Base-by-base conservation (phyloP, 768 basidiomycete genomes). In the Trametes cinnabarina region DNA sequence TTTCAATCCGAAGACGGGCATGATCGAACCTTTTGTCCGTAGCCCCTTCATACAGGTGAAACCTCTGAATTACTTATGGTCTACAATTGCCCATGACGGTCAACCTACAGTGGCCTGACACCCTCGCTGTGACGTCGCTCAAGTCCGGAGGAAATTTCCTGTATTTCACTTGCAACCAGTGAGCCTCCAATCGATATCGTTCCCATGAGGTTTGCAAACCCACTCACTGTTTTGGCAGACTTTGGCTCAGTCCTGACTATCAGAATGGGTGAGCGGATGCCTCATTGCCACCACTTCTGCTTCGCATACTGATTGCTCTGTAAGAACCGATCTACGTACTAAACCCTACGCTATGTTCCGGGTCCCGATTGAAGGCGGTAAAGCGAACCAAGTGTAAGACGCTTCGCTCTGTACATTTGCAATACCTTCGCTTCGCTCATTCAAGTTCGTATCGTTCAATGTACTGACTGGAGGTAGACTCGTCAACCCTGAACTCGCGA, bases 211-310 rank as follows among this genome's bases (percentile, higher is more conserved):
- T 12, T 1, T 14, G 23, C 25, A 12, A 10, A 22, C 35, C 3
- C 9, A 19, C 17, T 8, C 43, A 34, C 23, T 8, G 12, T 40
- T 22, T n/a, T 2, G 6, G 19, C 34, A 63, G 61, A 23, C 55
- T 63, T 25, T 63, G 61, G 61, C 46, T 63, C 32, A 57, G 61
- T n/a, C 61, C 61, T 2, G 55, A 63, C 43, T 63, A 63, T 51
- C 61, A 63, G 40, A 63, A 63, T 35, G 61, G 61, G 61, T 63
- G 28, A 44, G 61, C 23, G 19, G 3, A 40, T 2, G 28, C 41
- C 2, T 14, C 20, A 15, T 15, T 39, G 37, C 1, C 12, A 30
- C 22, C 8, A 20, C 10, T 19, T 7, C 22, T 6, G 22, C 19
- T 37, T 7, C 51, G 40, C 22, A 39, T 43, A 20, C 32, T 43